These are phyloP conservation scores for Pseudonectria foliicola DNA, from an alignment of 2,329 filamentous ascomycete species.

Conservation along the genomic window DNA sequence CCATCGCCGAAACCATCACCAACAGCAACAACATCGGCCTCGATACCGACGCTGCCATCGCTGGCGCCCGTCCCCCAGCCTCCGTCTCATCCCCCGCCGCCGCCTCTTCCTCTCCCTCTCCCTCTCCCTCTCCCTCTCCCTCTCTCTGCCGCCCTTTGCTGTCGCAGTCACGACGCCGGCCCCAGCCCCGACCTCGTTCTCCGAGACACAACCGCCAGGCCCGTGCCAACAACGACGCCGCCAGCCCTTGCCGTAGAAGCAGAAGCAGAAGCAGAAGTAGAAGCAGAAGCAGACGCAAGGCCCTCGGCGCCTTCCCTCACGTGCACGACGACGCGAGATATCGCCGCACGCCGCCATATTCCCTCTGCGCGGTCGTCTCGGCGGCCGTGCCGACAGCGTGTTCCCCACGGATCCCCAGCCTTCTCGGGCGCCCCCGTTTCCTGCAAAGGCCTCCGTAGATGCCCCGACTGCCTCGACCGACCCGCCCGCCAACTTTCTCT, in stretches of 20 bases:
- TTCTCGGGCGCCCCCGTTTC: slow-evolving; percentile 20
- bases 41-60: slow-evolving; percentile 7
- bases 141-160: slow-evolving; percentile 8
- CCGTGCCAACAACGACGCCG: not conserved
- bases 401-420: slow-evolving; percentile 44
- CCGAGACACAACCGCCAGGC: too few species aligned
- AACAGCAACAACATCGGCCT: slow-evolving; percentile 1
- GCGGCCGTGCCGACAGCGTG: slow-evolving; percentile 36
- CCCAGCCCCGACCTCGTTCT: too few species aligned
- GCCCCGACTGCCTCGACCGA: slow-evolving; percentile 20
- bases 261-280: not conserved
- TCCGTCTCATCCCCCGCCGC: not conserved
- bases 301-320: slow-evolving; percentile 14
- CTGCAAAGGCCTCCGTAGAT: slow-evolving; percentile 23
- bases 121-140: slow-evolving; percentile 2
- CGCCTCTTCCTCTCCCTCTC: not conserved
- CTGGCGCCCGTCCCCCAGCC: slow-evolving; percentile 13
- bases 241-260: not conserved
- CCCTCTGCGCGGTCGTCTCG: slow-evolving; percentile 36
- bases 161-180: not conserved
- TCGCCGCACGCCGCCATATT: slow-evolving; percentile 19
- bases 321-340: slow-evolving; percentile 11
- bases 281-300: not conserved
- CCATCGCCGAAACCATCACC: too few species aligned
- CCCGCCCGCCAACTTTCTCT: slow-evolving; percentile 24